Evolutionary conservation across 306 rosid species (phyloP), one percentile per base, ranked within the genome.

Genomic region (Gynostemma pentaphyllum): DNA sequence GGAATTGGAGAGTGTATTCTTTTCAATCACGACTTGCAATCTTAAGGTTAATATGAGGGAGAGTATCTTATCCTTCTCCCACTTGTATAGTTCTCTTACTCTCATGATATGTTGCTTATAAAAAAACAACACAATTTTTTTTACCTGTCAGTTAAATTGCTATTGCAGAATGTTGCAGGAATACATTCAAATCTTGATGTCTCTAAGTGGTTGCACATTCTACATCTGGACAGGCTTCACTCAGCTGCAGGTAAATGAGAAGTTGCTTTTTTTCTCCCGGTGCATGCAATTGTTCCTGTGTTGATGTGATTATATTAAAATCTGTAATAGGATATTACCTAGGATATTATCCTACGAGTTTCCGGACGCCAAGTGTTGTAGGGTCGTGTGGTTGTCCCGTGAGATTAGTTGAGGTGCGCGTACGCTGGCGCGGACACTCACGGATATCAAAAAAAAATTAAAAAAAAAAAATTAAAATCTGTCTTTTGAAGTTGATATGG

Each of bases 121-220:
- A 23, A 60, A 4, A 53, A 3, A 61, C 0, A 40, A 26, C 22
- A 14, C 1, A 1, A 41, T 30, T 30, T 54, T 64, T 7, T 45
- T 52, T 14, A 28, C 9, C 54, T 42, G 46, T 11, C 27, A 46
- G 29, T 26, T 45, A 23, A 49, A 16, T 68, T 41, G 39, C 57
- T 47, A 68, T 54, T 83, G 89, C 83, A 94, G 99, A 79, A 77
- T 79, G 67, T 88, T 76, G 77, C 95, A 46, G 97, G 97, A 57
- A 80, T 94, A 71, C 85, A 76, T 78, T 76, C 81, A 53, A 75
- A 87, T 86, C 87, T 94, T 75, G 97, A 94, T 77, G 64, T 82
- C 73, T 95, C 95, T 50, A 94, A 89, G 83, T 94, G 95, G 99
- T 68, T 80, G 83, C 87, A 18, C 70, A 68, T 88, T 64, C 94